These are phyloP conservation scores for Lodderomyces elongisporus DNA, from an alignment of 1,139 yeast genomes.

Conservation along the genomic window DNA sequence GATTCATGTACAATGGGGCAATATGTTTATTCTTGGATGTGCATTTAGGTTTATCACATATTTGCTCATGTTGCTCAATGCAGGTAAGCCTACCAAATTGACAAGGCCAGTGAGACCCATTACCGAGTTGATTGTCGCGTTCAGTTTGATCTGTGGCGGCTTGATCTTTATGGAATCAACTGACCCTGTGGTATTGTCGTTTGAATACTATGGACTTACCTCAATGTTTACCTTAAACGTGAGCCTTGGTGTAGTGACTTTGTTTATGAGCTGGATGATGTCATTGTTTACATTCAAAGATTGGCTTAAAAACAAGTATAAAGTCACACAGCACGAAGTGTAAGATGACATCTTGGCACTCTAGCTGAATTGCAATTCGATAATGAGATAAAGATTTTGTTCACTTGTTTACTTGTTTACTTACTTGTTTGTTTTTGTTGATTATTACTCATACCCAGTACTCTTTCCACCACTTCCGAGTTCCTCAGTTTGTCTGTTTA, in stretches of 20 bases:
- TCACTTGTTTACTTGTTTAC: no score
- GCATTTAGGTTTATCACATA: conserved; percentile 70
- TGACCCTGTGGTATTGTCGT: conserved; percentile 73
- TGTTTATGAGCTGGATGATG: conserved; percentile 93
- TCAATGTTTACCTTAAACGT: conserved; percentile 88
- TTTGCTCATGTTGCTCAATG: conserved; percentile 45
- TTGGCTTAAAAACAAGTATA: conserved; percentile 27
- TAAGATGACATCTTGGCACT: no score
- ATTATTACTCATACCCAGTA: no score
- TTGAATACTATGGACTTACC: conserved; percentile 82
- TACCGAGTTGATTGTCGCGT: conserved; percentile 75
- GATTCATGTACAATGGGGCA: conserved; percentile 92
- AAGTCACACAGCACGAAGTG: no score
- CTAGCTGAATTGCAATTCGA: no score
- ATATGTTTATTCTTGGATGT: conserved; percentile 70
- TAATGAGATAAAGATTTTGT: no score
- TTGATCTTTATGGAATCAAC: conserved; percentile 88
- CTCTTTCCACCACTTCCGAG: no score
- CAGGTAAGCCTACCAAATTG: conserved; percentile 15
- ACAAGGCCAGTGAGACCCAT: conserved; percentile 59
- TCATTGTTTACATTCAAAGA: conserved; percentile 59
- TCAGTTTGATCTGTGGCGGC: conserved; percentile 83
- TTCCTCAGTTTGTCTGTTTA: no score
- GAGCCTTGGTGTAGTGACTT: conserved; percentile 69
- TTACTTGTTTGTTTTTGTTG: no score